Conservation (phyloP, 2,329 filamentous ascomycete species). For the Pyrenochaeta sp. region DNA sequence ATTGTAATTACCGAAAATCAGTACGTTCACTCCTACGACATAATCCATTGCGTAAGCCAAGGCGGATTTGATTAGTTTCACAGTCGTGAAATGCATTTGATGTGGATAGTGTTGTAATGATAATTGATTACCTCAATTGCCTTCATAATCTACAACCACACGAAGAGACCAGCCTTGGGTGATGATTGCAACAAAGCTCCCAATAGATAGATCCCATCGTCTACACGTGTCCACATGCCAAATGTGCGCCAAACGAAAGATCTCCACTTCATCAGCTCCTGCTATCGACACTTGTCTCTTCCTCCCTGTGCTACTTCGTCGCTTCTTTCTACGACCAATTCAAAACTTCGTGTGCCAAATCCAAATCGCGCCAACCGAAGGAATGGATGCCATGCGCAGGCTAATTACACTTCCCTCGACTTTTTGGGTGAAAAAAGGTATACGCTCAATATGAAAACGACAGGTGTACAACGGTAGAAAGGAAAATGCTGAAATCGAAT, state of each 20-base stretch:
- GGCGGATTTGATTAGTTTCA: too few relatives aligned
- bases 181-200: constrained; percentile 4
- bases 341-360: constrained; percentile 4
- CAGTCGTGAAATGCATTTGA: too few relatives aligned
- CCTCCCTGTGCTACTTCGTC: background rate
- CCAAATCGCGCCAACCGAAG: constrained; percentile 14
- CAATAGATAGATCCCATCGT: constrained; percentile 17
- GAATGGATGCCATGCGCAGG: constrained; percentile 26
- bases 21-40: too few relatives aligned
- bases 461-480: constrained; percentile 2
- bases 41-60: too few relatives aligned
- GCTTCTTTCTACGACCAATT: background rate
- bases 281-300: background rate
- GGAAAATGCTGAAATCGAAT: constrained; percentile 9
- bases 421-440: constrained; percentile 34
- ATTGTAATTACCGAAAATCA: too few relatives aligned
- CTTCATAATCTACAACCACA: constrained; percentile 32
- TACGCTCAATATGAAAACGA: constrained; percentile 19
- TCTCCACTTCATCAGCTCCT: background rate
- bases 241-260: background rate
- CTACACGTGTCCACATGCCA: constrained; percentile 30
- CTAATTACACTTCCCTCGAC: constrained; percentile 39
- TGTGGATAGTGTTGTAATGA: background rate
- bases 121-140: constrained; percentile 15
- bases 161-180: constrained; percentile 14